Conservation (phyloP, 257 asterid genomes). For the Anisodus tanguticus region DNA sequence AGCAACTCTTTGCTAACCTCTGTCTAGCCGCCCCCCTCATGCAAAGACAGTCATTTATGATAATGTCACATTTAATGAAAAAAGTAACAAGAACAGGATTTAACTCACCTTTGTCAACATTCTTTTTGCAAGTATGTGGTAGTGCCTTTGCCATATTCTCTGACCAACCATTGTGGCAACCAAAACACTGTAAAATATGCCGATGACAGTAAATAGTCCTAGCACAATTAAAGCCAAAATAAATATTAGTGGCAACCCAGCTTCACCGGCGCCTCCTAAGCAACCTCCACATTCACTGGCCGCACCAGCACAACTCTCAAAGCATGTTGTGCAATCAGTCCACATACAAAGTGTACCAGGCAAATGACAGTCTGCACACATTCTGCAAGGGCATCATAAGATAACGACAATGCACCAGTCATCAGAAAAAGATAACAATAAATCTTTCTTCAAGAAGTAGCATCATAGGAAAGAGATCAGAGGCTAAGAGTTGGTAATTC, state of each 20-base stretch:
- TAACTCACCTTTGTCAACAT: conserved; percentile 85
- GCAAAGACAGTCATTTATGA: neutral
- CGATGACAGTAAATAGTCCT: conserved; percentile 85
- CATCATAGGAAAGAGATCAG: neutral
- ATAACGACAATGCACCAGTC: neutral
- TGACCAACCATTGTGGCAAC: conserved; percentile 98
- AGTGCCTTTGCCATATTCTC: conserved; percentile 98
- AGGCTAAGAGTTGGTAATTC: neutral
- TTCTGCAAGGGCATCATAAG: conserved; percentile 51
- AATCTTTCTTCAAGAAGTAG: neutral
- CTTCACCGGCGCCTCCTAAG: conserved; percentile 97
- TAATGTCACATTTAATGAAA: neutral
- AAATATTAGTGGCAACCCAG: conserved; percentile 80
- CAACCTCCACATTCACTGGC: conserved; percentile 93
- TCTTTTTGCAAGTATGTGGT: conserved; percentile 93
- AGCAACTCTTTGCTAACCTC: neutral
- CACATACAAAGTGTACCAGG: conserved; percentile 99
- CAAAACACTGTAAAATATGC: conserved; percentile 84
- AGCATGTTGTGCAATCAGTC: conserved; percentile 97
- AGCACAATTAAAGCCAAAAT: conserved; percentile 80
- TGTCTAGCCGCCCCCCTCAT: neutral
- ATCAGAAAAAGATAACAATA: neutral
- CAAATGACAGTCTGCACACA: conserved; percentile 95
- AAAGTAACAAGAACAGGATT: neutral
- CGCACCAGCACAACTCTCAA: conserved; percentile 83